These are phyloP conservation scores for Arctium lappa DNA, from an alignment of 129 eudicot species.

Conservation along the genomic window DNA sequence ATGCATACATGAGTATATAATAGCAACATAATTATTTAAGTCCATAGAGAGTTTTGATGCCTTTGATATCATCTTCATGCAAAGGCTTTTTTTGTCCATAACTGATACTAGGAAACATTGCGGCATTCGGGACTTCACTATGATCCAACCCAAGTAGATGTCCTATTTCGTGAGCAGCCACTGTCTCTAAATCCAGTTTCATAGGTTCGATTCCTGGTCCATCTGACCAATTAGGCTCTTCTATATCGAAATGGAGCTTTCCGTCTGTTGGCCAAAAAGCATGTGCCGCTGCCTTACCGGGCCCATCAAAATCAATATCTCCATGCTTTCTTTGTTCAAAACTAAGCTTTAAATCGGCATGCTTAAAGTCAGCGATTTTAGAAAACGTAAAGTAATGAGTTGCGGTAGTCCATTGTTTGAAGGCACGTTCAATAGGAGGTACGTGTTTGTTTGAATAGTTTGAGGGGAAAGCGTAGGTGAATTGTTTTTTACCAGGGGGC, in stretches of 20 bases:
- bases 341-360: not conserved
- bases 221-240: not conserved
- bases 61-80: conserved; percentile 2
- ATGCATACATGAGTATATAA: not conserved
- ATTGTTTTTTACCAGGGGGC: not conserved
- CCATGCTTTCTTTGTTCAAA: not conserved
- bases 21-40: not conserved
- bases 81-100: not conserved
- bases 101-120: not conserved
- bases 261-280: not conserved
- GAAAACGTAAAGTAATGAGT: not conserved
- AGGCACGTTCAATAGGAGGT: not conserved
- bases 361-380: not conserved
- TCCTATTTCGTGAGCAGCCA: not conserved
- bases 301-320: not conserved
- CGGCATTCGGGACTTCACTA: not conserved
- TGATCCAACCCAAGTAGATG: conserved; percentile 17
- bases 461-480: conserved; percentile 17
- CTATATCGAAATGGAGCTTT: conserved; percentile 3
- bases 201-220: not conserved
- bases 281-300: not conserved
- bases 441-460: not conserved
- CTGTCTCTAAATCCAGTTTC: not conserved
- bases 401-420: not conserved
- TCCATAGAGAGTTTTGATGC: not conserved